Evolutionary conservation across 257 asterid genomes (phyloP).

Genomic region (Gynochthodes officinalis): DNA sequence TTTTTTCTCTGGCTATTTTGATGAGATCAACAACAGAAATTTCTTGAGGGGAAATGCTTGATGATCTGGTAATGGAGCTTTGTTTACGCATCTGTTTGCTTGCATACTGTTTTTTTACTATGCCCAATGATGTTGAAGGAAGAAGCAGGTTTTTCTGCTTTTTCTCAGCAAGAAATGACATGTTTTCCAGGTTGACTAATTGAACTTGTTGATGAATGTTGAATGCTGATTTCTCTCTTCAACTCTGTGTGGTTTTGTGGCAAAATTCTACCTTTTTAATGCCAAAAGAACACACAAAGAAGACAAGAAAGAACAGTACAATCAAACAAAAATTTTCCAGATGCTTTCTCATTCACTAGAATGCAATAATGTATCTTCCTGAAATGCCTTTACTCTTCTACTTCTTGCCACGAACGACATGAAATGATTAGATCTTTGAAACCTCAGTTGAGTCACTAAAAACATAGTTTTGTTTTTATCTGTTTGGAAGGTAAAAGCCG

Average conservation of each 20-base stretch:
- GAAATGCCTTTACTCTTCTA: background rate
- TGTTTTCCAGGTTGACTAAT: background rate
- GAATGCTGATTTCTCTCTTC: background rate
- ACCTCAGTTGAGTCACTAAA: background rate
- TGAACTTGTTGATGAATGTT: background rate
- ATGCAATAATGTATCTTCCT: background rate
- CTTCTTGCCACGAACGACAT: background rate
- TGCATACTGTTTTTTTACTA: slow-evolving; percentile 4
- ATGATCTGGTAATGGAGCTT: background rate
- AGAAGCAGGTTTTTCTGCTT: background rate
- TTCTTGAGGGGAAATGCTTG: background rate
- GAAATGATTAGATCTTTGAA: background rate
- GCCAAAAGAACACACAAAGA: background rate
- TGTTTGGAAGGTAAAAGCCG: slow-evolving; percentile 5
- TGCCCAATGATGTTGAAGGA: slow-evolving; percentile 4
- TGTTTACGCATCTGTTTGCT: background rate
- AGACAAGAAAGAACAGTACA: background rate
- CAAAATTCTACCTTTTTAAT: background rate
- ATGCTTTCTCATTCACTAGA: slow-evolving; percentile 6
- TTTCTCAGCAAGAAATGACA: background rate
- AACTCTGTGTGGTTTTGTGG: background rate
- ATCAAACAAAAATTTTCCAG: background rate
- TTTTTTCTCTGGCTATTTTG: slow-evolving; percentile 20
- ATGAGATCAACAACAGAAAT: slow-evolving; percentile 23
- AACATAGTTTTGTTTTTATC: background rate